Conservation (phyloP, 2,329 filamentous ascomycete species). For the Cytospora leucostoma region DNA sequence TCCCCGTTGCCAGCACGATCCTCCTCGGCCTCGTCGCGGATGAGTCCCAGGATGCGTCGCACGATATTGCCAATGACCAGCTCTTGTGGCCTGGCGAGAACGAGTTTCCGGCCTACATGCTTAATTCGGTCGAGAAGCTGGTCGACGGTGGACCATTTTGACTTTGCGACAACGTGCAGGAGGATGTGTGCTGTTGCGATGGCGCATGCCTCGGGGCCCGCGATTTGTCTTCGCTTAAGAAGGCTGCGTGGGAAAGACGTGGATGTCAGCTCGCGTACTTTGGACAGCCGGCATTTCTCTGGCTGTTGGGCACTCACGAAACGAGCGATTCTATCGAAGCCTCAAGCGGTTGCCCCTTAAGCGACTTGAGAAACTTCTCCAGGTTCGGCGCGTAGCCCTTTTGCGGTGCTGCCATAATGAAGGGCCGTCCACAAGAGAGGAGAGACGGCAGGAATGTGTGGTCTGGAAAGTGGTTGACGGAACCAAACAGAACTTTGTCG, state of each 20-base stretch:
- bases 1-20: conserved; percentile 66
- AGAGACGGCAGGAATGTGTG: not conserved
- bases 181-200: conserved; percentile 89
- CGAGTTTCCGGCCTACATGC: conserved; percentile 74
- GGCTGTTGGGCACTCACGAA: conserved; percentile 58
- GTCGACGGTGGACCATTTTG: conserved; percentile 74
- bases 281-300: conserved; percentile 9
- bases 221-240: conserved; percentile 87
- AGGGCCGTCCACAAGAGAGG: not conserved
- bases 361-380: conserved; percentile 74
- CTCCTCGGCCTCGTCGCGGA: conserved; percentile 87
- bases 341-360: conserved; percentile 75
- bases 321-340: conserved; percentile 81
- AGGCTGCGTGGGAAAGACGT: conserved; percentile 56
- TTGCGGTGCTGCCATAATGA: conserved; percentile 57
- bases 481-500: not conserved
- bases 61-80: conserved; percentile 95
- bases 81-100: conserved; percentile 83
- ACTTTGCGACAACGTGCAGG: conserved; percentile 79
- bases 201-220: conserved; percentile 83
- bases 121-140: conserved; percentile 80
- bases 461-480: not conserved
- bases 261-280: not conserved
- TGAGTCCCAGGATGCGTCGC: conserved; percentile 82
- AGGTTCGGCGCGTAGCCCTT: conserved; percentile 69